phyloP scores from a whole-genome alignment of 2,329 filamentous ascomycete genomes.

The Camptophora hylomeconis region DNA sequence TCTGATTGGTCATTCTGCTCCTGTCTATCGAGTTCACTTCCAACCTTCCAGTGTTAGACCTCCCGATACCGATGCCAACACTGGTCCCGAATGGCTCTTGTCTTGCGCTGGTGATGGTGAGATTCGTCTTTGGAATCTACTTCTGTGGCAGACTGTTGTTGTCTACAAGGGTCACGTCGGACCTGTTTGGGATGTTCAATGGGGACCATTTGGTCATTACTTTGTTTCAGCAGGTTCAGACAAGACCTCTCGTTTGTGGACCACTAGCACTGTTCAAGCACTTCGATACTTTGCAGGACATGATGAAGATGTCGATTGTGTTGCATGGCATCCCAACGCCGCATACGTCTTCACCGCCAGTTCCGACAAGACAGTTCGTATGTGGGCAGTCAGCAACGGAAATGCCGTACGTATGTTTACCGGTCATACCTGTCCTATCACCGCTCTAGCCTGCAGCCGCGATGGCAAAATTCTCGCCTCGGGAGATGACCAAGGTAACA shows the following conservation, averaged over 20 bases:
- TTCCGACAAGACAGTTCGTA: conserved; percentile 83
- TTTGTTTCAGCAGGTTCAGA: conserved; percentile 82
- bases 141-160: conserved; percentile 83
- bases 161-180: conserved; percentile 88
- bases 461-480: conserved; percentile 86
- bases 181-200: conserved; percentile 75
- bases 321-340: conserved; percentile 92
- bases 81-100: conserved; percentile 61
- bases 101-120: conserved; percentile 81
- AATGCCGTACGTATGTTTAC: conserved; percentile 83
- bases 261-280: conserved; percentile 81
- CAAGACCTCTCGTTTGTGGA: conserved; percentile 81
- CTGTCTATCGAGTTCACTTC: conserved; percentile 82
- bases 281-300: conserved; percentile 83
- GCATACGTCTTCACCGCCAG: conserved; percentile 88
- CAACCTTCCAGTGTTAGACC: conserved; percentile 52
- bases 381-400: conserved; percentile 90
- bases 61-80: conserved; percentile 33
- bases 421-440: conserved; percentile 80
- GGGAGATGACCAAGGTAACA: conserved; percentile 76
- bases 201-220: conserved; percentile 91
- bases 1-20: conserved; percentile 75
- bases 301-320: conserved; percentile 77
- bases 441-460: conserved; percentile 69
- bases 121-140: conserved; percentile 82